Evolutionary conservation across 768 basidiomycete genomes (phyloP), one percentile per base, ranked within the genome.

Genomic region (Leccinum rimulosum): DNA sequence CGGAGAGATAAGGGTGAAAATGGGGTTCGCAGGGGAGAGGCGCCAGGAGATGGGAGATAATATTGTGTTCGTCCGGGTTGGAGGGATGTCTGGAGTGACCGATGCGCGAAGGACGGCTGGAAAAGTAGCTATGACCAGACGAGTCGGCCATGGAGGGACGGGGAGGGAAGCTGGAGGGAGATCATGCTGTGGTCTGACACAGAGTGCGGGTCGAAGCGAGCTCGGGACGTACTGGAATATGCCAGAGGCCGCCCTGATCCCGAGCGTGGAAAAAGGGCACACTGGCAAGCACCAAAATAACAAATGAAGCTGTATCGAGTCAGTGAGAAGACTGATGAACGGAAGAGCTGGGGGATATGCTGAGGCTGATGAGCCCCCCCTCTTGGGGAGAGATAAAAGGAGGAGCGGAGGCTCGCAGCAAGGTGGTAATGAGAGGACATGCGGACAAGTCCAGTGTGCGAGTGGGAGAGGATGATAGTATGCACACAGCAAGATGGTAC

Each of bases 241-340:
- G 50, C 57, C 11, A 38, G 51, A 50, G 11, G 52, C 56, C 55
- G 56, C 48, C 60, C 60, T 64, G 53, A 63, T 65, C 61, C 68
- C 62, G 50, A 68, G 61, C 71, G 71, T 72, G 71, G 71, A 69
- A 72, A 73, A 73, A 72, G 59, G 57, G 65, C 1, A 59, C 66
- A 33, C 33, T 33, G 33, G 33, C 4, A 43, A 51, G 30, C 17
- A 27, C 50, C 17, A 61, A 62, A 64, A 33, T 52, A 36, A 60
- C 56, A 47, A 63, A 36, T 62, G 61, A 22, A 27, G 27, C 50
- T 56, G 28, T 58, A 31, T 52, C 27, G 61, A 58, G 45, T 27
- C 3, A 27, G 50, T 15, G 59, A 49, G 40, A 40, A 2, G 50
- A 36, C 28, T 59, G 57, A 50, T 53, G 43, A 48, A 54, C 45